These are phyloP conservation scores for Raffaelea ambrosiae DNA, from an alignment of 2,329 filamentous ascomycete genomes.

Conservation along the genomic window DNA sequence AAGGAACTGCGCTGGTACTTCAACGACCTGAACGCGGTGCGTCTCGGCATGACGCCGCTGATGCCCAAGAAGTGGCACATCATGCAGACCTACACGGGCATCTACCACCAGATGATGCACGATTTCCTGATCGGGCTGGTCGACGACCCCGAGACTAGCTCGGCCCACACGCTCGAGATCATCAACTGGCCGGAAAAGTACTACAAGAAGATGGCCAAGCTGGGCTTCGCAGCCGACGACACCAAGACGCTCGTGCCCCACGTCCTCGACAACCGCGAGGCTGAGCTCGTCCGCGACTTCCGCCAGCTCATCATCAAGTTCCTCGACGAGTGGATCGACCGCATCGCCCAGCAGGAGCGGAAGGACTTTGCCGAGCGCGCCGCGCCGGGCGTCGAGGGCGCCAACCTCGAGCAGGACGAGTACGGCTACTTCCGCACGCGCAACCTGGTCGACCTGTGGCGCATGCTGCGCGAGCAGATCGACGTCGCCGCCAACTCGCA, in stretches of 20 bases:
- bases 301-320: constrained; percentile 90
- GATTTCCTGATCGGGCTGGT: constrained; percentile 79
- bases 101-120: constrained; percentile 94
- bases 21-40: constrained; percentile 92
- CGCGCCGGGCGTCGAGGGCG: constrained; percentile 53
- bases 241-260: constrained; percentile 60
- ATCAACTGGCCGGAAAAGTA: constrained; percentile 95
- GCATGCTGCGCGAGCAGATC: constrained; percentile 91
- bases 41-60: constrained; percentile 80
- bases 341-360: constrained; percentile 76
- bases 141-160: constrained; percentile 75
- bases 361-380: constrained; percentile 73
- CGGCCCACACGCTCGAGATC: constrained; percentile 81
- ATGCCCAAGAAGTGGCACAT: constrained; percentile 98
- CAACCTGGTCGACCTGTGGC: constrained; percentile 90
- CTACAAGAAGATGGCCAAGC: constrained; percentile 88
- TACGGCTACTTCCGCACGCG: constrained; percentile 89
- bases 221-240: constrained; percentile 71
- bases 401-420: constrained; percentile 75
- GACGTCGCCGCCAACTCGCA: constrained; percentile 76
- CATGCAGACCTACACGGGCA: constrained; percentile 77
- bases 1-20: constrained; percentile 95
- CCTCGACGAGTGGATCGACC: constrained; percentile 95
- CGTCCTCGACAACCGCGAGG: constrained; percentile 81
- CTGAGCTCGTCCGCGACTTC: constrained; percentile 88